Conservation (phyloP, 192 early-diverging fungal species). For the Nowakowskiella sp. region DNA sequence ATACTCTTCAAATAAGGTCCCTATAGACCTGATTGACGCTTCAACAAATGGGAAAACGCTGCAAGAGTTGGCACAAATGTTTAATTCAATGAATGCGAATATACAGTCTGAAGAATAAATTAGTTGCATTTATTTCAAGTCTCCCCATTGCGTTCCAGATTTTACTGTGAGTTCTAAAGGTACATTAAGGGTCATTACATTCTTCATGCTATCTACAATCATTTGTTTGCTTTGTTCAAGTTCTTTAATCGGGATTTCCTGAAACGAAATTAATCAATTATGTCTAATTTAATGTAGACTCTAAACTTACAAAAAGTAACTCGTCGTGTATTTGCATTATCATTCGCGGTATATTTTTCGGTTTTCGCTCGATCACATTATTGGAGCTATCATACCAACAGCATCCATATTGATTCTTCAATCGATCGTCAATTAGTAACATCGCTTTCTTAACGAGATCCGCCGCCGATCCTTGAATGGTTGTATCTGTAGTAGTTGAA, state of each 20-base stretch:
- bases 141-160: neutral
- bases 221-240: neutral
- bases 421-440: neutral
- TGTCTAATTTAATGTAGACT: neutral
- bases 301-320: conserved; percentile 23
- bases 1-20: no score
- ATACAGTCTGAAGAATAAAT: no score
- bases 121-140: neutral
- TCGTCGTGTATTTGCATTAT: conserved; percentile 30
- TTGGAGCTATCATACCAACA: neutral
- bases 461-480: conserved; percentile 29
- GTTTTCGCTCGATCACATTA: no score
- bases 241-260: neutral
- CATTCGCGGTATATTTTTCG: conserved; percentile 13
- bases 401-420: conserved; percentile 9
- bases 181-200: neutral
- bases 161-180: neutral
- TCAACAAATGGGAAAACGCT: no score
- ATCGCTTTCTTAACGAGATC: conserved; percentile 17
- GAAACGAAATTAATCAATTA: neutral
- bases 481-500: conserved; percentile 16
- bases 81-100: no score
- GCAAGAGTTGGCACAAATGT: no score
- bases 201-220: neutral
- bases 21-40: no score